Evolutionary conservation across 306 rosid species (phyloP), one percentile per base, ranked within the genome.

Genomic region (Cucurbita ficifolia): DNA sequence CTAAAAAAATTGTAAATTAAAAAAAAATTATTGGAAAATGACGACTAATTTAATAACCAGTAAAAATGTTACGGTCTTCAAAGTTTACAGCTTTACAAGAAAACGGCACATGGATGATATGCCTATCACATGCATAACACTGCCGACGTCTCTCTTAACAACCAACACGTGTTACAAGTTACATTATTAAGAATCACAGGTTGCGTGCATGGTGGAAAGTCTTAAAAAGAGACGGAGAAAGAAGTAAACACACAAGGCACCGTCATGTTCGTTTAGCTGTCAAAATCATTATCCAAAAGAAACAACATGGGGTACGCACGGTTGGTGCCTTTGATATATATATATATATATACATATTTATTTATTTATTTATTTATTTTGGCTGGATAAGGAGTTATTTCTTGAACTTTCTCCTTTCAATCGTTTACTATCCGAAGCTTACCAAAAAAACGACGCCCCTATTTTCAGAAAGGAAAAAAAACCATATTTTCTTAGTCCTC

Each of bases 241-340:
- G 14, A 48, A 13, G 33, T 49, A 49, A 3, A 6, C 0, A 49
- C 6, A 14, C 33, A 4, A 40, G 69, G 5, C 51, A 45, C 73
- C 54, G 73, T 12, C 73, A 45, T 12, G 73, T 45, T 67, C 45
- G 73, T 45, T 67, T 46, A 67, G 54, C 73, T 67, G 73, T 67
- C 73, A 67, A 45, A 45, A 67, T 46, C 73, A 13, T 45, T 67
- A 18, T 36, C 39, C 45, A 17, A 17, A 2, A 49, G 14, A 29
- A 9, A 33, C 17, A 57, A 33, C 22, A 61, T 36, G 53, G 53
- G n/a, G 54, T 42, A 43, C 39, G 73, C 45, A 43, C 55, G 73
- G 73, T 46, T 12, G 54, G 73, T 21, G 73, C 19, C 3, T 21
- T 61, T 7, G 10, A 4, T 21, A 29, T 29, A 24, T 24, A 24